These are phyloP conservation scores for Cerrena zonata DNA, from an alignment of 1,284 basidiomycete species.

Conservation along the genomic window DNA sequence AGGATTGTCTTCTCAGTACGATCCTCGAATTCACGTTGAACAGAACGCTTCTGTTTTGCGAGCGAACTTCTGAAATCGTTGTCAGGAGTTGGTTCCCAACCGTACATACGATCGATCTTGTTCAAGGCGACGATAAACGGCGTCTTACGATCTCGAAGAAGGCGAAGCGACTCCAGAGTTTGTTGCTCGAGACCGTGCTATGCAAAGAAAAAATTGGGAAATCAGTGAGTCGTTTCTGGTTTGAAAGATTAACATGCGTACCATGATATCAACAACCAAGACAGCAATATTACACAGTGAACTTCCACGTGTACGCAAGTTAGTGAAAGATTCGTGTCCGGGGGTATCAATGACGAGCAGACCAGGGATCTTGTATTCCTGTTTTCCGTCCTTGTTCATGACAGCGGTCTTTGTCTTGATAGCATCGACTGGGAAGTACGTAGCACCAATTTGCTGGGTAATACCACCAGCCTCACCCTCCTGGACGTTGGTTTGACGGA, in stretches of 20 bases:
- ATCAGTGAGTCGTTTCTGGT: background rate
- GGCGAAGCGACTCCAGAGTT: slow-evolving; percentile 91
- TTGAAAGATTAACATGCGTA: slow-evolving; percentile 26
- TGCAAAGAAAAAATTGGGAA: slow-evolving; percentile 1
- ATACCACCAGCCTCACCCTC: slow-evolving; percentile 99
- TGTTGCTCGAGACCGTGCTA: slow-evolving; percentile 96
- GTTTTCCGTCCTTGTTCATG: slow-evolving; percentile 79
- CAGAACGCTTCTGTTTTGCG: slow-evolving; percentile 76
- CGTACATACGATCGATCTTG: slow-evolving; percentile 98
- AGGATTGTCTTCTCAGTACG: slow-evolving; percentile 81
- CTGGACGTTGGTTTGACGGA: slow-evolving; percentile 99
- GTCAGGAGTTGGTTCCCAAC: slow-evolving; percentile 89
- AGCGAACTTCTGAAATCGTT: slow-evolving; percentile 89
- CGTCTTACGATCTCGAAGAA: slow-evolving; percentile 91
- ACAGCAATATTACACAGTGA: slow-evolving; percentile 99
- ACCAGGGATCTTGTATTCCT: slow-evolving; percentile 97
- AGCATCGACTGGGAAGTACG: slow-evolving; percentile 97
- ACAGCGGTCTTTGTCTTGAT: slow-evolving; percentile 91
- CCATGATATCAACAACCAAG: slow-evolving; percentile 98
- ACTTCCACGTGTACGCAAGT: slow-evolving; percentile 91
- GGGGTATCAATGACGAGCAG: slow-evolving; percentile 97
- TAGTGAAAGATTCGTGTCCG: slow-evolving; percentile 99
- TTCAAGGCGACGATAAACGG: slow-evolving; percentile 99
- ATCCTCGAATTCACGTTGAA: slow-evolving; percentile 91
- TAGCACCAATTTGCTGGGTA: slow-evolving; percentile 99